Conservation (phyloP, 768 basidiomycete genomes). For the Suillus decipiens region DNA sequence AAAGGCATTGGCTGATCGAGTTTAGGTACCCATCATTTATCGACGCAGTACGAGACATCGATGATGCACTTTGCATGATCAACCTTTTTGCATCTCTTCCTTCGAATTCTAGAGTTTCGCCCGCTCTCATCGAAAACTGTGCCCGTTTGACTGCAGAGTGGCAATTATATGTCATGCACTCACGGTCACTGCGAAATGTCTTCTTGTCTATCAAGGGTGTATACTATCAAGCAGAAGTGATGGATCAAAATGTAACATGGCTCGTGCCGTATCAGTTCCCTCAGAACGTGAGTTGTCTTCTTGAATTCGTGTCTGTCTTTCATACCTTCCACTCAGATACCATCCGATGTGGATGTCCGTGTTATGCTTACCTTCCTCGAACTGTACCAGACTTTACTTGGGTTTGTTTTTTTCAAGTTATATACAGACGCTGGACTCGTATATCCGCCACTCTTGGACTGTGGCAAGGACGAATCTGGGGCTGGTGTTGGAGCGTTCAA, state of each 20-base stretch:
- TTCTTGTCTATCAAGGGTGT: conserved; percentile 98
- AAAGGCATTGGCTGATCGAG: conserved; percentile 13
- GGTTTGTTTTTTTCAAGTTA: conserved; percentile 97
- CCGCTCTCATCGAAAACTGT: conserved; percentile 88
- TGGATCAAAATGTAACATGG: conserved; percentile 94
- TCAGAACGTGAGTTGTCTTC: conserved; percentile 65
- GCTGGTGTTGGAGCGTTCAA: conserved; percentile 90
- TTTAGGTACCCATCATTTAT: conserved; percentile 94
- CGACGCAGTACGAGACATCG: conserved; percentile 93
- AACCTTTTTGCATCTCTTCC: conserved; percentile 92
- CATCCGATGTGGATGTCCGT: conserved; percentile 93
- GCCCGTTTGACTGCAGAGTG: conserved; percentile 89
- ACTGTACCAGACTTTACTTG: conserved; percentile 94
- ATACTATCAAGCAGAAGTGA: conserved; percentile 95
- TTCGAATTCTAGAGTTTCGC: conserved; percentile 77
- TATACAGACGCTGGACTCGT: conserved; percentile 91
- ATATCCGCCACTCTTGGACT: conserved; percentile 93
- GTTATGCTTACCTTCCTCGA: conserved; percentile 99
- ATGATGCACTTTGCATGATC: conserved; percentile 95
- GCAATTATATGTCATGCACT: conserved; percentile 94
- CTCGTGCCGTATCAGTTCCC: conserved; percentile 97
- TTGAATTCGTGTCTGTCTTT: conserved; percentile 6
- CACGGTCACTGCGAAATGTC: conserved; percentile 79
- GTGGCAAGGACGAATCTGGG: conserved; percentile 75
- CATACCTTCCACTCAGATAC: conserved; percentile 58